These are phyloP conservation scores for Brettanomyces nanus DNA, from an alignment of 805 yeast species.

Conservation along the genomic window DNA sequence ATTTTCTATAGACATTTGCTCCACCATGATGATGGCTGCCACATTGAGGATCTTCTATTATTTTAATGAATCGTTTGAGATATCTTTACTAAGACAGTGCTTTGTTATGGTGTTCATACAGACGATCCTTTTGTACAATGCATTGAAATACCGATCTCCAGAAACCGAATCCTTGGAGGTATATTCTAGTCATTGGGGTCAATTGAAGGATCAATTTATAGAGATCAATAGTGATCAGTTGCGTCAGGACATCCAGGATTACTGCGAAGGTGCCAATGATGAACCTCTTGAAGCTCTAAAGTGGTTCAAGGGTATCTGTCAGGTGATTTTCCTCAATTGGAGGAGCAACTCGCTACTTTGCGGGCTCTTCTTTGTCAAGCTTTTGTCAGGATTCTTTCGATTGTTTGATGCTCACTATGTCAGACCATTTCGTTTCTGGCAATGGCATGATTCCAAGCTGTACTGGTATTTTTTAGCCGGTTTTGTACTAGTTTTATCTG, in stretches of 20 bases:
- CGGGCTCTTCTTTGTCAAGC: slow-evolving; percentile 9
- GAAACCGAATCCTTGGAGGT: slow-evolving; percentile 31
- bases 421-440: slow-evolving; percentile 73
- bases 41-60: slow-evolving; percentile 69
- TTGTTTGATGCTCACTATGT: slow-evolving; percentile 64
- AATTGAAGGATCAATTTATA: slow-evolving; percentile 22
- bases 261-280: slow-evolving; percentile 5
- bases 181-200: slow-evolving; percentile 21
- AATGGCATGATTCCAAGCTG: slow-evolving; percentile 42
- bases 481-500: slow-evolving; percentile 25
- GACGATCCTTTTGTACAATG: slow-evolving; percentile 49
- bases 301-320: background rate
- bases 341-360: slow-evolving; percentile 10
- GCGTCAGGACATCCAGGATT: slow-evolving; percentile 8
- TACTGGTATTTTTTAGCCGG: slow-evolving; percentile 38
- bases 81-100: slow-evolving; percentile 71
- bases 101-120: slow-evolving; percentile 82
- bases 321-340: background rate
- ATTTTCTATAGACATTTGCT: slow-evolving; percentile 87
- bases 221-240: slow-evolving; percentile 9
- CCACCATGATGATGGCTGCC: slow-evolving; percentile 78
- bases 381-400: slow-evolving; percentile 35
- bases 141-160: slow-evolving; percentile 44
- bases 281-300: slow-evolving; percentile 9
- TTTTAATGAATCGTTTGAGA: slow-evolving; percentile 71